Base-by-base conservation (phyloP, 192 early-diverging fungal species). In the Entomortierella beljakovae region DNA sequence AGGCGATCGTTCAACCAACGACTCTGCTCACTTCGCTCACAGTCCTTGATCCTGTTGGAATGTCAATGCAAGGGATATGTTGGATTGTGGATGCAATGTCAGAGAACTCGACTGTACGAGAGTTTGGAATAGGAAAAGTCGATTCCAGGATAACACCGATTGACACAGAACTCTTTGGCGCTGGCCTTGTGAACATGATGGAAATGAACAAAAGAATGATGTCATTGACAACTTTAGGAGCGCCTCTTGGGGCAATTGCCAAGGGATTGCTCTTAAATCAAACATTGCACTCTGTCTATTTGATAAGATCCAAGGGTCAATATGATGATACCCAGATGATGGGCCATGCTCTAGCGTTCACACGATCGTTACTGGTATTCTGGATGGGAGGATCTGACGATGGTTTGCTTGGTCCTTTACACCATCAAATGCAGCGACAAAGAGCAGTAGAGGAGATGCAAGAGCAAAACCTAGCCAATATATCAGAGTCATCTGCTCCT, bases 331-430 rank as follows among this genome's bases (percentile, higher is more conserved):
- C 69, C 4, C 73, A 77, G 55, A 15, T 77, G 28, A 68, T 77
- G 73, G 66, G 73, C 6, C 73, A 77, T 23, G 73, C 66, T 1
- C 15, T 77, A 15, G 52, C 46, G 9, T 69, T 68, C 33, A 77
- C 67, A 20, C 65, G 73, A 35, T 63, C 73, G 20, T 42, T 77
- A 15, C 66, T 77, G 22, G 66, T 77, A 1, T 77, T 68, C 26
- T 77, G 73, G 73, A 77, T 77, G 73, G 73, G 66, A 25, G 73
- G 59, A 15, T 58, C 73, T 8, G 73, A 77, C 20, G 51, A 68
- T 13, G 63, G 65, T 0, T 61, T 77, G 37, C 52, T 77, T 33
- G 61, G 64, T 3, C 42, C 46, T 58, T 35, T 51, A 6, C 38
- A 53, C 6, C 50, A 35, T 4, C 50, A 64, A 5, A 37, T 59